These are phyloP conservation scores for Pythium brachiatum DNA, from an alignment of 352 stramenopile species.

Conservation along the genomic window DNA sequence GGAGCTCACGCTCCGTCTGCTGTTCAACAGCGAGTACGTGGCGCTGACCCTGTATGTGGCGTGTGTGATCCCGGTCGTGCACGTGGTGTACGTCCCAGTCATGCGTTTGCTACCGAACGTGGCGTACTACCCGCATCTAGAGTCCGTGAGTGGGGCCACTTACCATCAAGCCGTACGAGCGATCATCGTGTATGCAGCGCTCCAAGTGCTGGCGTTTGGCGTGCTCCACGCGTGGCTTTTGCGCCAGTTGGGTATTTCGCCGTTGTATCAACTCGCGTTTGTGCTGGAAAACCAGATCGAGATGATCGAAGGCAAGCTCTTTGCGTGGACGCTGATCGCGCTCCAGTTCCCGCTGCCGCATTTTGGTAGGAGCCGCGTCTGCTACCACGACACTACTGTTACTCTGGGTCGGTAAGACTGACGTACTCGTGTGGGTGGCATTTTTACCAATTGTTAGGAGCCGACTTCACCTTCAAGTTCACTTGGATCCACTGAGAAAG, in stretches of 20 bases:
- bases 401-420: too few species aligned
- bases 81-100: constrained; percentile 7
- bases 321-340: constrained; percentile 30
- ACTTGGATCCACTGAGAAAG: not conserved
- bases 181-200: constrained; percentile 10
- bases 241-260: constrained; percentile 14
- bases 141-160: not conserved
- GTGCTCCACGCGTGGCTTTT: constrained; percentile 1
- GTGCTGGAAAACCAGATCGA: constrained; percentile 35
- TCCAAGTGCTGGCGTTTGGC: constrained; percentile 14
- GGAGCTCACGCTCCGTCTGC: constrained; percentile 5
- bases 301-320: constrained; percentile 31
- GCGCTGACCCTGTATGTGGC: constrained; percentile 16
- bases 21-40: constrained; percentile 26
- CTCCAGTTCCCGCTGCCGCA: constrained; percentile 35
- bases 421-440: too few species aligned
- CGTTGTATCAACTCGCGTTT: constrained; percentile 36
- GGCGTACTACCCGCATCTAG: constrained; percentile 7
- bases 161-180: not conserved
- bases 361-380: constrained; percentile 26
- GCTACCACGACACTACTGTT: too few species aligned
- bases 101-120: constrained; percentile 12
- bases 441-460: too few species aligned
- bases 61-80: constrained; percentile 17
- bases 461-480: constrained; percentile 10